These are phyloP conservation scores for Ehretia macrophylla DNA, from an alignment of 257 asterid species.

Conservation along the genomic window DNA sequence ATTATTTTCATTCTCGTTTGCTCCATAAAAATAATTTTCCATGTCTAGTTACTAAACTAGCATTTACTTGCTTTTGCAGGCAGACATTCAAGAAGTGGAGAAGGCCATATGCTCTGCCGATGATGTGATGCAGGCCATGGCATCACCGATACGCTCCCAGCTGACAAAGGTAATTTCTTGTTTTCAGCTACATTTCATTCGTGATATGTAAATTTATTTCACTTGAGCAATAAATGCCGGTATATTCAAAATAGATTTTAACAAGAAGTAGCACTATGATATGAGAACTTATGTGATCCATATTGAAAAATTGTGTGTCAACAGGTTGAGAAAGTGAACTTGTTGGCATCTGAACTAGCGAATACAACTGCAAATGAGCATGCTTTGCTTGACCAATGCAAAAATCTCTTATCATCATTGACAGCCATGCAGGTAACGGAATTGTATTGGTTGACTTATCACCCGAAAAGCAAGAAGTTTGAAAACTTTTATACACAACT, in stretches of 20 bases:
- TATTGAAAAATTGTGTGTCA: conserved; percentile 3
- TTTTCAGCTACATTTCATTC: background rate
- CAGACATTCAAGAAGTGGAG: conserved; percentile 52
- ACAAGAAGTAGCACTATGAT: background rate
- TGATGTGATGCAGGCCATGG: conserved; percentile 81
- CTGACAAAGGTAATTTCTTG: conserved; percentile 45
- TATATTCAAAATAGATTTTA: background rate
- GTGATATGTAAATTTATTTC: background rate
- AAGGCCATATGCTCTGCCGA: conserved; percentile 70
- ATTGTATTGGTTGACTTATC: background rate
- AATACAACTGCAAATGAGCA: conserved; percentile 42
- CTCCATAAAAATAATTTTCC: background rate
- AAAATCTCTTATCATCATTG: conserved; percentile 45
- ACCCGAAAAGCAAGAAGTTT: background rate
- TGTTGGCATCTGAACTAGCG: conserved; percentile 48
- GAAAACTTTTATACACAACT: background rate
- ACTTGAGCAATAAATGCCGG: background rate
- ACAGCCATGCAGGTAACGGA: conserved; percentile 58
- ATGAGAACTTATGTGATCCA: background rate
- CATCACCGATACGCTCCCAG: conserved; percentile 58
- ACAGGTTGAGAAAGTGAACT: conserved; percentile 67
- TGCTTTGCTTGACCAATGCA: conserved; percentile 52
- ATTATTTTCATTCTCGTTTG: background rate
- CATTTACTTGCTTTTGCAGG: conserved; percentile 40
- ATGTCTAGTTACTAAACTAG: background rate